A percentile compares a stretch with the other conserved stretches of the same genome.
phyloP scores from a whole-genome alignment of 148 eudicot species.

The Bassia scoparia region DNA sequence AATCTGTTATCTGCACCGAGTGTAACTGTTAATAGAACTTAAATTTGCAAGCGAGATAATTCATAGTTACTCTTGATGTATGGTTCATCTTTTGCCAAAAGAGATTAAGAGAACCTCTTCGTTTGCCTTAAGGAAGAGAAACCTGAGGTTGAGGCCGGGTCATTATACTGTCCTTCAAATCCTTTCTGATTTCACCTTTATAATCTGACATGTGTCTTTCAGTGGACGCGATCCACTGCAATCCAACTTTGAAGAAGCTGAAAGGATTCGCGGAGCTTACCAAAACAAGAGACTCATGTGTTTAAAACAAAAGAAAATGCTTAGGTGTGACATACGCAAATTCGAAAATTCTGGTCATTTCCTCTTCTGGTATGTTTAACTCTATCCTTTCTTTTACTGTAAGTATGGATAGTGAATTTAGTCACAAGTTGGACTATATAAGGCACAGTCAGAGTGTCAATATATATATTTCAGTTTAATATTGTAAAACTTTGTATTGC shows the following conservation, averaged over 20 bases:
- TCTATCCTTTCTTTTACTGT: neutral
- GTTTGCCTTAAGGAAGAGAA: too few relatives aligned
- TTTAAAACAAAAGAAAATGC: conserved; percentile 21
- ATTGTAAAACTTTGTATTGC: too few relatives aligned
- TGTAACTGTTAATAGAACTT: neutral
- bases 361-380: conserved; percentile 33
- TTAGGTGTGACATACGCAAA: conserved; percentile 40
- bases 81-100: neutral
- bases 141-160: neutral
- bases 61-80: neutral
- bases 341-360: conserved; percentile 41
- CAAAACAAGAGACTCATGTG: conserved; percentile 35
- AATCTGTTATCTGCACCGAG: neutral
- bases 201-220: conserved; percentile 2
- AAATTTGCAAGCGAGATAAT: neutral
- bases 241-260: conserved; percentile 41
- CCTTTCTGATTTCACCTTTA: neutral
- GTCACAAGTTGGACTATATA: neutral
- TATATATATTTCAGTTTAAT: too few relatives aligned
- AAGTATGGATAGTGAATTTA: neutral
- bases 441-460: neutral
- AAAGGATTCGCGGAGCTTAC: conserved; percentile 35
- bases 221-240: conserved; percentile 43
- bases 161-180: neutral
- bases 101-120: neutral